Evolutionary conservation across 2,329 filamentous ascomycete genomes (phyloP).

Genomic region (Monosporascus cannonballus): DNA sequence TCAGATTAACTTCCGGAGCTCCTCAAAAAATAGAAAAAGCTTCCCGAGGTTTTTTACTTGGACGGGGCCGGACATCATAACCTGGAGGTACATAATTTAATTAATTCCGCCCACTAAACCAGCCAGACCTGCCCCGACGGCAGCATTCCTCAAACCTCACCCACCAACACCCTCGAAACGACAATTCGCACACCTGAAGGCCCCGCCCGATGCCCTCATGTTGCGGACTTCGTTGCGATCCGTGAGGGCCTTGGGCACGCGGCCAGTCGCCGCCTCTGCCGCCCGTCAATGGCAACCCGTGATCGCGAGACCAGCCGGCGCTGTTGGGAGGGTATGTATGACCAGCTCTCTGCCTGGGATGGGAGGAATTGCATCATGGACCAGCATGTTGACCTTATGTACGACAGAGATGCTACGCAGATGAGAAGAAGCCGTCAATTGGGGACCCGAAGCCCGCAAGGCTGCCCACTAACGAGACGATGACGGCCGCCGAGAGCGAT

Average conservation of each 20-base stretch:
- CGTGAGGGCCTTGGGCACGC: conserved; percentile 52
- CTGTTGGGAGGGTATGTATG: conserved; percentile 34
- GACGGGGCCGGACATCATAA: too few relatives aligned
- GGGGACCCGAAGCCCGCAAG: conserved; percentile 43
- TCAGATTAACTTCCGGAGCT: too few relatives aligned
- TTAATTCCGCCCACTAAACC: too few relatives aligned
- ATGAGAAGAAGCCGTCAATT: conserved; percentile 44
- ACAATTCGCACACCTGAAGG: too few relatives aligned
- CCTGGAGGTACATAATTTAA: too few relatives aligned
- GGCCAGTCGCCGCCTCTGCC: conserved; percentile 45
- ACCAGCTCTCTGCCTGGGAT: neutral
- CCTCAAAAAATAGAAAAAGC: too few relatives aligned
- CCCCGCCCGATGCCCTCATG: conserved; percentile 48
- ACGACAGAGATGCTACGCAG: conserved; percentile 51
- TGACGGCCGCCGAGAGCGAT: conserved; percentile 40
- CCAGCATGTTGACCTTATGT: conserved; percentile 13
- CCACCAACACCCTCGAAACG: too few relatives aligned
- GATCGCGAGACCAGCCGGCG: conserved; percentile 30
- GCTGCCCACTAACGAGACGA: conserved; percentile 48
- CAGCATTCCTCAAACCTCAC: too few relatives aligned
- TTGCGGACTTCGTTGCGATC: conserved; percentile 64
- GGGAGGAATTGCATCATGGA: too few relatives aligned
- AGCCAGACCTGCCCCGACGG: too few relatives aligned
- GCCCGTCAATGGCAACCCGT: conserved; percentile 53
- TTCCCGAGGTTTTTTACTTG: too few relatives aligned